Conservation (phyloP, 2,329 filamentous ascomycete species). For the Fusarium denticulatum region DNA sequence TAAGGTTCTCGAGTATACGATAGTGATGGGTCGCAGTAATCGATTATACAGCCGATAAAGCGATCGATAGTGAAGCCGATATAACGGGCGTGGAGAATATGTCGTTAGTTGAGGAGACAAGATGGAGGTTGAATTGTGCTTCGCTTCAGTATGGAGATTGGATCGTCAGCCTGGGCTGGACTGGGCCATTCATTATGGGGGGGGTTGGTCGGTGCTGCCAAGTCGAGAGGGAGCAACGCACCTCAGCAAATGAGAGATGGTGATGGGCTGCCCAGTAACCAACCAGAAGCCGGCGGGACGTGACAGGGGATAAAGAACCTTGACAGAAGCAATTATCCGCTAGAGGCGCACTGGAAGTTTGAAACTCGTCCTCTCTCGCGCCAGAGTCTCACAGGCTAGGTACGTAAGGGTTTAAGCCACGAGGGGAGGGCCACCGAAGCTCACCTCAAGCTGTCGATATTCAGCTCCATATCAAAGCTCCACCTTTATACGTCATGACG, state of each 20-base stretch:
- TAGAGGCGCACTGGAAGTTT: slow-evolving; percentile 21
- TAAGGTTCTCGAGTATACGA: background rate
- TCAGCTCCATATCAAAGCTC: slow-evolving; percentile 6
- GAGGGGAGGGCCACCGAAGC: background rate
- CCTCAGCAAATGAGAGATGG: slow-evolving; percentile 29
- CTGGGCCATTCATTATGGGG: slow-evolving; percentile 36
- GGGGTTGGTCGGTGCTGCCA: slow-evolving; percentile 41
- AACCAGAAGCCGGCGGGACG: slow-evolving; percentile 34
- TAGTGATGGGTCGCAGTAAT: background rate
- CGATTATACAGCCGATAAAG: slow-evolving; percentile 7
- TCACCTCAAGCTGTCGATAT: slow-evolving; percentile 20
- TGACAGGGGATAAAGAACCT: slow-evolving; percentile 15
- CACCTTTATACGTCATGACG: slow-evolving; percentile 25
- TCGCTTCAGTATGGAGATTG: slow-evolving; percentile 35
- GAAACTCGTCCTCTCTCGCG: slow-evolving; percentile 1
- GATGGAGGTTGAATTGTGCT: slow-evolving; percentile 31
- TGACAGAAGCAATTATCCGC: slow-evolving; percentile 36
- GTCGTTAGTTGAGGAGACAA: slow-evolving; percentile 21
- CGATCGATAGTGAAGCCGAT: slow-evolving; percentile 18
- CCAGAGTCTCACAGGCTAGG: slow-evolving; percentile 14
- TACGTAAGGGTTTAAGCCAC: slow-evolving; percentile 35
- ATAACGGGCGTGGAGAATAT: slow-evolving; percentile 3
- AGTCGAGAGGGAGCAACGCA: slow-evolving; percentile 19
- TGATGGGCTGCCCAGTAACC: slow-evolving; percentile 14
- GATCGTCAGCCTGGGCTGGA: slow-evolving; percentile 39